These are phyloP conservation scores for Endothia cerciana DNA, from an alignment of 2,329 filamentous ascomycete genomes.

Conservation along the genomic window DNA sequence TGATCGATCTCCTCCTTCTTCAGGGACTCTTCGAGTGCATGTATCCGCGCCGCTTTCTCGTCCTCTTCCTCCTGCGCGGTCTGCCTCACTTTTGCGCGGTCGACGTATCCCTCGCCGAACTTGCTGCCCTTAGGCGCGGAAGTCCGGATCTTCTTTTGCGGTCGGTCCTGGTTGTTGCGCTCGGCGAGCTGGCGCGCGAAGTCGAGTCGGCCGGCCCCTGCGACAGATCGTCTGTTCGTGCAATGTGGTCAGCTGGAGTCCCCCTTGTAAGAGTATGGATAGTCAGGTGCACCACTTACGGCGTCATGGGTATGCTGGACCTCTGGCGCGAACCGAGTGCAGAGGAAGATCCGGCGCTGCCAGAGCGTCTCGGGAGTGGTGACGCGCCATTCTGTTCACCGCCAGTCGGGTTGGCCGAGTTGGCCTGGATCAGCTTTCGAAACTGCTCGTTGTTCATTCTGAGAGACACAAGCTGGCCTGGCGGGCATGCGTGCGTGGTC, in stretches of 20 bases:
- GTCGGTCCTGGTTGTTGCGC: constrained; percentile 58
- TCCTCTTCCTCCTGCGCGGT: constrained; percentile 54
- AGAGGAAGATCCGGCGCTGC: constrained; percentile 40
- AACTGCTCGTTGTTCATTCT: constrained; percentile 96
- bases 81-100: constrained; percentile 71
- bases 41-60: constrained; percentile 66
- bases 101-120: constrained; percentile 79
- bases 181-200: constrained; percentile 87
- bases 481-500: background rate
- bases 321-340: constrained; percentile 77
- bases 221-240: constrained; percentile 64
- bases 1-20: constrained; percentile 85
- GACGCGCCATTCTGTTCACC: constrained; percentile 52
- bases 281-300: constrained; percentile 56
- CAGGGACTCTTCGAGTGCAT: constrained; percentile 78
- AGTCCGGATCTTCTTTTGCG: constrained; percentile 75
- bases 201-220: constrained; percentile 59
- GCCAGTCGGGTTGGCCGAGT: constrained; percentile 44
- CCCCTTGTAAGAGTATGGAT: background rate
- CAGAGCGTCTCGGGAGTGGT: constrained; percentile 35
- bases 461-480: background rate
- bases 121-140: constrained; percentile 82
- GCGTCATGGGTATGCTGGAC: constrained; percentile 91
- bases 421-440: constrained; percentile 71
- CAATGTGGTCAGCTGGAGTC: background rate